A percentile compares a stretch with the other conserved stretches of the same genome.
Conservation (phyloP, 805 yeast genomes). For the Pichia kluyveri region DNA sequence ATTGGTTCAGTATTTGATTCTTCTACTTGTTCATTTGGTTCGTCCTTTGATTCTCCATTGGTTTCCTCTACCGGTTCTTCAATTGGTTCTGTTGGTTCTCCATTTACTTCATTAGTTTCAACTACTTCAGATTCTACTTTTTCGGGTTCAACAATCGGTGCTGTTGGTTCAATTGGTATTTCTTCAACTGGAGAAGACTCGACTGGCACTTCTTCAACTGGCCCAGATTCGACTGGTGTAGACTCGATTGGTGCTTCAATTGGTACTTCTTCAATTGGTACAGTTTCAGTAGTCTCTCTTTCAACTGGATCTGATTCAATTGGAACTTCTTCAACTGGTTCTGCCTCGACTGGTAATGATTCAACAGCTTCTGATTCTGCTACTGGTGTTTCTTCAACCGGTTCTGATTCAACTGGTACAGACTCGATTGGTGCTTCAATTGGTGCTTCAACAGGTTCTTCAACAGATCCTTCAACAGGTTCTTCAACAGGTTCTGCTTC, state of each 20-base stretch:
- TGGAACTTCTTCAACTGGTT: neutral
- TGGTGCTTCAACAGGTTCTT: constrained; percentile 6
- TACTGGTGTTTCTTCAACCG: neutral
- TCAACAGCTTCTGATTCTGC: neutral
- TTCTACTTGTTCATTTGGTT: neutral
- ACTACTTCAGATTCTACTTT: too few relatives aligned
- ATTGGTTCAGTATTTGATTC: neutral
- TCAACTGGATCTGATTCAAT: constrained; percentile 2
- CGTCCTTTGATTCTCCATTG: too few relatives aligned
- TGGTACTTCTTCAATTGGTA: constrained; percentile 1
- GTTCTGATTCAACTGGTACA: neutral
- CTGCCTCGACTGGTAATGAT: neutral
- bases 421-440: neutral
- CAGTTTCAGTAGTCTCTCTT: too few relatives aligned
- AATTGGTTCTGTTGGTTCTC: neutral
- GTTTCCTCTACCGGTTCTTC: neutral
- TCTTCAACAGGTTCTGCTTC: constrained; percentile 1
- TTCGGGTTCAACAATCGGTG: too few relatives aligned
- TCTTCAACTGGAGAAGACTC: neutral
- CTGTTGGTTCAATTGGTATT: neutral
- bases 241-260: too few relatives aligned
- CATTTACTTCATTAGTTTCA: too few relatives aligned
- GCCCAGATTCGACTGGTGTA: neutral
- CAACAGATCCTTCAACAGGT: constrained; percentile 5
- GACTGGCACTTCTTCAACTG: neutral